Percentiles rank a stretch among this genome's conserved stretches.
Conservation (phyloP, 176 grass and related monocot species). For the Cymbopogon citratus region DNA sequence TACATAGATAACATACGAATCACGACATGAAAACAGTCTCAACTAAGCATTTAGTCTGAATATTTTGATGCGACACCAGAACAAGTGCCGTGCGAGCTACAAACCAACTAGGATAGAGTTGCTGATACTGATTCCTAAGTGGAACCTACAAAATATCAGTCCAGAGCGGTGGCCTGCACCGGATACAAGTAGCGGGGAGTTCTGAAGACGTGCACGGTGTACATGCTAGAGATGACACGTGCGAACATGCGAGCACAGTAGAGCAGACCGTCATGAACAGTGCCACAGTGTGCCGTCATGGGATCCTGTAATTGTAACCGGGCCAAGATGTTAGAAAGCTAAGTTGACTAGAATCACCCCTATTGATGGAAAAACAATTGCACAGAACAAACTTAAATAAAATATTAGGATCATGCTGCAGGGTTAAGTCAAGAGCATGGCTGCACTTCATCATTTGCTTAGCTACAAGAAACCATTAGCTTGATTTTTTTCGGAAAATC, state of each 20-base stretch:
- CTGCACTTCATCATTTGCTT: no score
- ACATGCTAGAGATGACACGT: slow-evolving; percentile 20
- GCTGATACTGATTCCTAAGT: slow-evolving; percentile 47
- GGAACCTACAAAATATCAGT: slow-evolving; percentile 52
- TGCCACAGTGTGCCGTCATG: slow-evolving; percentile 5
- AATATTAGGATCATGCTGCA: background rate
- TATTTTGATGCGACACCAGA: background rate
- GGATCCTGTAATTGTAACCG: slow-evolving; percentile 22
- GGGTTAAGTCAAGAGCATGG: background rate
- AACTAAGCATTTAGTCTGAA: slow-evolving; percentile 28
- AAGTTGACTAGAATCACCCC: background rate
- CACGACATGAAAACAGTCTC: background rate
- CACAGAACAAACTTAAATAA: background rate
- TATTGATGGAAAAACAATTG: background rate
- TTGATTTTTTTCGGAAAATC: background rate
- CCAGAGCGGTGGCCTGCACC: slow-evolving; percentile 28
- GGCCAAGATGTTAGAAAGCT: slow-evolving; percentile 3
- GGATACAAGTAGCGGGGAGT: slow-evolving; percentile 28
- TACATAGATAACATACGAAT: slow-evolving; percentile 23
- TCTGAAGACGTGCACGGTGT: slow-evolving; percentile 15
- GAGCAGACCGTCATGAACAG: slow-evolving; percentile 1
- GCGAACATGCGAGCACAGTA: background rate
- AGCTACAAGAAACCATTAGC: background rate
- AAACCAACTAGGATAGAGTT: slow-evolving; percentile 41
- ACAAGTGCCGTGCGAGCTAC: background rate